phyloP scores from a whole-genome alignment of 371 early-diverging fungal species.

The Zychaea mexicana region DNA sequence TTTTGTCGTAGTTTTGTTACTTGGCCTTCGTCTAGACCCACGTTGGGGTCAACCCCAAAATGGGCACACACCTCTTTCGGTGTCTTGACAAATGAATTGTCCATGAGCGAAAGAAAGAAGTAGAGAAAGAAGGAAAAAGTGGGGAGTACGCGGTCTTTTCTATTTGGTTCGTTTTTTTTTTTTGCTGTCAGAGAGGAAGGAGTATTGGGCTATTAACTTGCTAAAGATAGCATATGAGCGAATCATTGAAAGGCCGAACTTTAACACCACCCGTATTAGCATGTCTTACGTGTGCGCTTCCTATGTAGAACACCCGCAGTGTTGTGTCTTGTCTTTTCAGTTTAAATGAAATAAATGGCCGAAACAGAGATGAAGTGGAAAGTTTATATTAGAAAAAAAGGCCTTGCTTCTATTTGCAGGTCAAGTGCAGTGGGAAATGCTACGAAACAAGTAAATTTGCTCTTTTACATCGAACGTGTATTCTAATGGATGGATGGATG shows the following conservation, averaged over 20 bases:
- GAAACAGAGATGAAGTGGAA: too few relatives aligned
- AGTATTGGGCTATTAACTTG: neutral
- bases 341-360: too few relatives aligned
- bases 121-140: neutral
- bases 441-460: neutral
- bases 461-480: too few relatives aligned
- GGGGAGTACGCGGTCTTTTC: too few relatives aligned
- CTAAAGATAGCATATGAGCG: neutral
- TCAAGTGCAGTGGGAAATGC: neutral
- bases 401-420: neutral
- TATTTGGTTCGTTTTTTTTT: too few relatives aligned
- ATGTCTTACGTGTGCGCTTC: neutral
- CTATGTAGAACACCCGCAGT: too few relatives aligned
- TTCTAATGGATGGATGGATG: too few relatives aligned
- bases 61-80: slow-evolving; percentile 67
- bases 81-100: slow-evolving; percentile 65
- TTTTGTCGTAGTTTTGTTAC: slow-evolving; percentile 55
- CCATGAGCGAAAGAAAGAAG: slow-evolving; percentile 46
- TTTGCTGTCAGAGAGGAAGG: neutral
- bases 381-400: neutral
- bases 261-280: too few relatives aligned
- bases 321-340: too few relatives aligned
- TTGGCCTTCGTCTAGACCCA: slow-evolving; percentile 65
- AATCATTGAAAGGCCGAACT: neutral
- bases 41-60: slow-evolving; percentile 60